phyloP scores from a whole-genome alignment of 208 protist genomes.

The Blechomonas ayalai region DNA sequence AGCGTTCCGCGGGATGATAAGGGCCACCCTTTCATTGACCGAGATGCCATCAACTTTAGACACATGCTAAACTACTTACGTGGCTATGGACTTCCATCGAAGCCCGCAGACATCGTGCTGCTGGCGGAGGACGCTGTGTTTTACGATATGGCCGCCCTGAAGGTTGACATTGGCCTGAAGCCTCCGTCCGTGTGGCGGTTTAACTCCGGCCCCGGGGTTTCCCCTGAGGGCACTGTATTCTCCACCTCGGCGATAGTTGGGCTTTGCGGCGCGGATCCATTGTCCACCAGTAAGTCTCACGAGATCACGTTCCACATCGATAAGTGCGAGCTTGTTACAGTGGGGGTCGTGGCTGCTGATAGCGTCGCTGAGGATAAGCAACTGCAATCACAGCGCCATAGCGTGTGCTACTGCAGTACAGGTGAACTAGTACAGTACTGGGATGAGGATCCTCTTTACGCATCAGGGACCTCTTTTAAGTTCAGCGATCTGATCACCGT shows the following conservation, averaged over 20 bases:
- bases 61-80: conserved; percentile 82
- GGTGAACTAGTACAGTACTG: conserved; percentile 65
- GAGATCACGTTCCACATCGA: conserved; percentile 62
- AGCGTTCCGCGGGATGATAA: conserved; percentile 61
- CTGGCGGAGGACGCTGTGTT: conserved; percentile 72
- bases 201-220: conserved; percentile 63
- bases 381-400: conserved; percentile 38
- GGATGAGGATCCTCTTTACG: conserved; percentile 25
- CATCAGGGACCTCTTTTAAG: conserved; percentile 35
- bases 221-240: conserved; percentile 39
- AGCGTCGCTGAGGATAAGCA: conserved; percentile 31
- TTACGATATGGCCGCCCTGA: conserved; percentile 46
- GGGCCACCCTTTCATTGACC: conserved; percentile 79
- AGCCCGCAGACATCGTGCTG: conserved; percentile 53
- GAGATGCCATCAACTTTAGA: conserved; percentile 65
- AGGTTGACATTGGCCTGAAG: conserved; percentile 38
- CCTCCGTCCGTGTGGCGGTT: conserved; percentile 56
- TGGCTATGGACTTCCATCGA: conserved; percentile 66
- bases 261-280: conserved; percentile 61
- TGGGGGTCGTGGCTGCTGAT: conserved; percentile 59
- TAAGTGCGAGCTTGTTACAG: conserved; percentile 61
- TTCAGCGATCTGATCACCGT: conserved; percentile 47
- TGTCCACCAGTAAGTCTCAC: conserved; percentile 32
- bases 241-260: conserved; percentile 70
- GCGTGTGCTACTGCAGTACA: conserved; percentile 72